A percentile compares a stretch with the other conserved stretches of the same genome.
Conservation (phyloP, 1,284 basidiomycete genomes). For the Stygiomarasmius scandens region DNA sequence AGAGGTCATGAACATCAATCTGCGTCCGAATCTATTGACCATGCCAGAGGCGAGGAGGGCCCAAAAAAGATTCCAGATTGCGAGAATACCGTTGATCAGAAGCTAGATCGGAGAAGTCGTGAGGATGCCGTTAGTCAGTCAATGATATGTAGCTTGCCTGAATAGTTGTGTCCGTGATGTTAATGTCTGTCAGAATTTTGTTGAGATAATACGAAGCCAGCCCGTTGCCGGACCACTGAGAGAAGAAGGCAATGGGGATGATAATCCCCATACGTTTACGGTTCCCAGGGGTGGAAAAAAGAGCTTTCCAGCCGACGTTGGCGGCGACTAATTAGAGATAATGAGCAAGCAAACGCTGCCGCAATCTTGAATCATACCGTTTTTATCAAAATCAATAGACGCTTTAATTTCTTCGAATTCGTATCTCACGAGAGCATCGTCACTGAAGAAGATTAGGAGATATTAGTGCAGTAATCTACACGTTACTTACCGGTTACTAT, state of each 20-base stretch:
- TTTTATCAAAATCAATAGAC: constrained; percentile 66
- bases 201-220: constrained; percentile 72
- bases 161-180: constrained; percentile 50
- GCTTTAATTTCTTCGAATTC: constrained; percentile 80
- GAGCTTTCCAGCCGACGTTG: constrained; percentile 62
- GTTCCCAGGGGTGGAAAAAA: constrained; percentile 62
- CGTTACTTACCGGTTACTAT: constrained; percentile 52
- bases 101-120: constrained; percentile 47
- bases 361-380: constrained; percentile 23
- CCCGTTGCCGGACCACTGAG: constrained; percentile 72
- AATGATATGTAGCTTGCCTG: constrained; percentile 36
- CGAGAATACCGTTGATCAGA: constrained; percentile 73
- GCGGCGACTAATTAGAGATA: constrained; percentile 37
- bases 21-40: constrained; percentile 63
- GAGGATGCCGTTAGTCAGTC: background rate
- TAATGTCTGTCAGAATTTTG: constrained; percentile 62
- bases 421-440: constrained; percentile 72
- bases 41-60: constrained; percentile 59
- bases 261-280: constrained; percentile 60
- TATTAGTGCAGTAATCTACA: background rate
- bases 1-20: constrained; percentile 67
- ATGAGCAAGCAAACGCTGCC: constrained; percentile 2
- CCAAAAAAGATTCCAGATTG: constrained; percentile 76
- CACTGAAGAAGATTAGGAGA: constrained; percentile 29
- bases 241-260: constrained; percentile 60